Percentiles rank a stretch among this genome's conserved stretches.
Conservation (phyloP, 164 flowering plant species). For the Tetrastigma voinierianum region DNA sequence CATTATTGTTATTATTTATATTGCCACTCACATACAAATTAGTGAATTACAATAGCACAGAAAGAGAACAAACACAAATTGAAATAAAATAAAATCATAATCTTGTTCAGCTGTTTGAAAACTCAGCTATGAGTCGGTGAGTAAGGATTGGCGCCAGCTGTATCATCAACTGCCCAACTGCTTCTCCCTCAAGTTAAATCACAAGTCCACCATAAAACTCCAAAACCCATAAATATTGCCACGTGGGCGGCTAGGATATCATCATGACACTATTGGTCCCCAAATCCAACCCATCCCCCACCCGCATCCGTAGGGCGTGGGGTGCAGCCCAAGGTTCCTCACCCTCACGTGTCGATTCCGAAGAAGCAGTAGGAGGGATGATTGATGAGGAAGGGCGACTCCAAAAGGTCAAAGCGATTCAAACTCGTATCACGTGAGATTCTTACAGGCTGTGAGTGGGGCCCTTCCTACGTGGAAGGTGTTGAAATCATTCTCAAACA, state of each 20-base stretch:
- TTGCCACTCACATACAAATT: too few relatives aligned
- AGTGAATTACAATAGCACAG: too few relatives aligned
- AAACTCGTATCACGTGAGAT: slow-evolving; percentile 57
- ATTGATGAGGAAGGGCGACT: background rate
- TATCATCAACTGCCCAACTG: slow-evolving; percentile 29
- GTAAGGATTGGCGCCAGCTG: slow-evolving; percentile 18
- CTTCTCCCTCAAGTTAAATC: slow-evolving; percentile 18
- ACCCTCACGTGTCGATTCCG: too few relatives aligned
- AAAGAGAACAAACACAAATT: too few relatives aligned
- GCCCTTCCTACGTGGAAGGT: slow-evolving; percentile 35
- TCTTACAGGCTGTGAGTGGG: slow-evolving; percentile 66
- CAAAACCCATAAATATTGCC: slow-evolving; percentile 8
- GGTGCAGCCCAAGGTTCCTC: background rate
- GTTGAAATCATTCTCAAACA: slow-evolving; percentile 27
- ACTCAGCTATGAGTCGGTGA: slow-evolving; percentile 17
- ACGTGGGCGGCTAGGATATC: slow-evolving; percentile 23
- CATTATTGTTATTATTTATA: too few relatives aligned
- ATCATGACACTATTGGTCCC: slow-evolving; percentile 4
- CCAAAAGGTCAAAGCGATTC: slow-evolving; percentile 35
- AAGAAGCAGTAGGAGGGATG: background rate
- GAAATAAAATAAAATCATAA: too few relatives aligned
- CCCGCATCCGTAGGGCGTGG: slow-evolving; percentile 1
- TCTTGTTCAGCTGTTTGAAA: background rate
- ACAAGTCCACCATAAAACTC: slow-evolving; percentile 1
- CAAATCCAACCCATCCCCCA: background rate